Percentiles rank a stretch among this genome's conserved stretches.
These are phyloP conservation scores for Cardiospermum halicacabum DNA, from an alignment of 345 rosid genomes.

Conservation along the genomic window DNA sequence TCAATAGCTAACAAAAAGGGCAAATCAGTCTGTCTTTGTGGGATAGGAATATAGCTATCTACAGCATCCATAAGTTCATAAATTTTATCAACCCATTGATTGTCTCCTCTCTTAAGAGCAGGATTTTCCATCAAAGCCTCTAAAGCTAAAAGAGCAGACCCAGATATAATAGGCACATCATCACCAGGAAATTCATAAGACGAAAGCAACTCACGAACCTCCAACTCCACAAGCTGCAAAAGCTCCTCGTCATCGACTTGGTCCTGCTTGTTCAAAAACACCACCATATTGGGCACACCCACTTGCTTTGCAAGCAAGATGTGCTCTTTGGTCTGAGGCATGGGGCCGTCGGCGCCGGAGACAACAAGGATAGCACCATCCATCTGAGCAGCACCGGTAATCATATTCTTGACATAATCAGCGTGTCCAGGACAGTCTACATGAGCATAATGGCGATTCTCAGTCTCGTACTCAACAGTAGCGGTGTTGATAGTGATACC, in stretches of 20 bases:
- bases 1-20: constrained; percentile 87
- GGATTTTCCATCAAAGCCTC: constrained; percentile 78
- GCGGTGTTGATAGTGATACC: constrained; percentile 94
- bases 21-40: constrained; percentile 74
- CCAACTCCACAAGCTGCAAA: constrained; percentile 83
- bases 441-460: constrained; percentile 85
- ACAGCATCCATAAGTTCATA: constrained; percentile 90
- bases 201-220: constrained; percentile 86
- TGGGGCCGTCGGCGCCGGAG: constrained; percentile 85
- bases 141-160: constrained; percentile 79
- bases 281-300: constrained; percentile 90
- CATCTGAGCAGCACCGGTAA: constrained; percentile 88
- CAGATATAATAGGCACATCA: constrained; percentile 76
- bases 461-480: constrained; percentile 90
- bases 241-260: constrained; percentile 92
- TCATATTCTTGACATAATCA: constrained; percentile 90
- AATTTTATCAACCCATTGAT: constrained; percentile 86
- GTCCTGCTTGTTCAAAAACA: constrained; percentile 84
- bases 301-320: constrained; percentile 82
- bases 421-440: constrained; percentile 95
- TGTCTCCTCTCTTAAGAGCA: constrained; percentile 60
- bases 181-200: constrained; percentile 85
- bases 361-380: constrained; percentile 88
- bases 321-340: constrained; percentile 94
- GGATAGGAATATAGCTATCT: constrained; percentile 79